phyloP scores from a whole-genome alignment of 2,329 filamentous ascomycete genomes.

The Aspergillus tubingensis region DNA sequence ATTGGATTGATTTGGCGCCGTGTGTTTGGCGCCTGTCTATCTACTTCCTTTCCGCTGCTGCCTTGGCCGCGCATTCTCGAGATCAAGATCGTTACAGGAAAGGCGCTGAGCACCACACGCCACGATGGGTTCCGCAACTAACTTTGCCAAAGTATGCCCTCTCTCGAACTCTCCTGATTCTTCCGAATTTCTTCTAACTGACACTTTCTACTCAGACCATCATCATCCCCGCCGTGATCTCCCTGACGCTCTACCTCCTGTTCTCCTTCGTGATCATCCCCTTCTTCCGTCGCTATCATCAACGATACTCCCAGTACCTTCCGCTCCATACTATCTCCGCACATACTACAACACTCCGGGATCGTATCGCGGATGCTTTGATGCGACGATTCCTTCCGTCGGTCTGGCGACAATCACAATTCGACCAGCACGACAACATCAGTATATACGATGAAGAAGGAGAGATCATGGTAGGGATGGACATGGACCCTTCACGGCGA shows the following conservation, averaged over 20 bases:
- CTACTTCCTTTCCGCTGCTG: neutral
- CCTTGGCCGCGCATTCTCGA: neutral
- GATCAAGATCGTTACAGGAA: neutral
- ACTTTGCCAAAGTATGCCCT: slow-evolving; percentile 32
- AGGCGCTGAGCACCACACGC: neutral
- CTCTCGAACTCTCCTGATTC: neutral
- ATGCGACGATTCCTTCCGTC: slow-evolving; percentile 49
- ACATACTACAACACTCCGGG: slow-evolving; percentile 58
- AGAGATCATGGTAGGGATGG: slow-evolving; percentile 52
- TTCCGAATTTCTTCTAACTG: slow-evolving; percentile 1
- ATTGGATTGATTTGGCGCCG: neutral
- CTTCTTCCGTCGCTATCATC: slow-evolving; percentile 68
- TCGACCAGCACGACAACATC: slow-evolving; percentile 55
- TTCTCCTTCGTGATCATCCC: slow-evolving; percentile 67
- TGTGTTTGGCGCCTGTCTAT: neutral
- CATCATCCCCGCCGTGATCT: slow-evolving; percentile 69
- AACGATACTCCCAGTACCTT: slow-evolving; percentile 72
- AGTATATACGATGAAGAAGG: slow-evolving; percentile 69
- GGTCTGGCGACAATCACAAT: slow-evolving; percentile 44
- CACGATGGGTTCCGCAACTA: slow-evolving; percentile 34
- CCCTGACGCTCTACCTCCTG: slow-evolving; percentile 67
- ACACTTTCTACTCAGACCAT: slow-evolving; percentile 58
- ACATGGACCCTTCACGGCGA: slow-evolving; percentile 53
- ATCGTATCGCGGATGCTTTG: slow-evolving; percentile 44
- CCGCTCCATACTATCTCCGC: slow-evolving; percentile 60